phyloP scores from a whole-genome alignment of 2,329 filamentous ascomycete species.

The Botrytis elliptica region DNA sequence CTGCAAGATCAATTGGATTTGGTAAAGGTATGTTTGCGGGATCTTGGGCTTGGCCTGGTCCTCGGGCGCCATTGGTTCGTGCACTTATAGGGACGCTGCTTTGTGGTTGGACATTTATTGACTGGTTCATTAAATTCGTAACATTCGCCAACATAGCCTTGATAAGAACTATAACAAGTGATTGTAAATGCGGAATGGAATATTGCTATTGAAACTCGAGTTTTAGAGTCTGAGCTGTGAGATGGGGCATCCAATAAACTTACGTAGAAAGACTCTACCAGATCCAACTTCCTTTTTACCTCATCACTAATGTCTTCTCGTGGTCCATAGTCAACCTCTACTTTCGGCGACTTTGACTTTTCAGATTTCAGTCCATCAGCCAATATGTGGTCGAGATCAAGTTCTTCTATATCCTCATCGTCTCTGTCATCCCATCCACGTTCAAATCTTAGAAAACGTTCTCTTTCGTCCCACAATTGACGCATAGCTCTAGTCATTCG shows the following conservation, averaged over 20 bases:
- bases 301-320: conserved; percentile 50
- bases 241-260: conserved; percentile 43
- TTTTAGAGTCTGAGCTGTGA: conserved; percentile 18
- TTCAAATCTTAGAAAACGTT: conserved; percentile 87
- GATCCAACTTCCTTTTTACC: conserved; percentile 62
- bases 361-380: conserved; percentile 45
- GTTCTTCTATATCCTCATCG: conserved; percentile 44
- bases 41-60: conserved; percentile 34
- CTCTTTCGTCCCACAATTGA: conserved; percentile 92
- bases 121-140: conserved; percentile 72
- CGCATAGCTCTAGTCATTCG: conserved; percentile 88
- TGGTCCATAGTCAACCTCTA: conserved; percentile 52
- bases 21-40: conserved; percentile 35
- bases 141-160: conserved; percentile 87
- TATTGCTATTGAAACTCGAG: conserved; percentile 55
- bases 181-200: conserved; percentile 83
- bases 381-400: conserved; percentile 44
- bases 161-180: conserved; percentile 86
- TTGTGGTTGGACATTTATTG: conserved; percentile 38
- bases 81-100: conserved; percentile 33
- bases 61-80: conserved; percentile 31
- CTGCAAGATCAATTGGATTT: conserved; percentile 38
- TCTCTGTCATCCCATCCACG: conserved; percentile 71
- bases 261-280: conserved; percentile 84
- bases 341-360: conserved; percentile 43